Evolutionary conservation across 345 rosid genomes (phyloP).

Genomic region (Anastatica hierochuntica): DNA sequence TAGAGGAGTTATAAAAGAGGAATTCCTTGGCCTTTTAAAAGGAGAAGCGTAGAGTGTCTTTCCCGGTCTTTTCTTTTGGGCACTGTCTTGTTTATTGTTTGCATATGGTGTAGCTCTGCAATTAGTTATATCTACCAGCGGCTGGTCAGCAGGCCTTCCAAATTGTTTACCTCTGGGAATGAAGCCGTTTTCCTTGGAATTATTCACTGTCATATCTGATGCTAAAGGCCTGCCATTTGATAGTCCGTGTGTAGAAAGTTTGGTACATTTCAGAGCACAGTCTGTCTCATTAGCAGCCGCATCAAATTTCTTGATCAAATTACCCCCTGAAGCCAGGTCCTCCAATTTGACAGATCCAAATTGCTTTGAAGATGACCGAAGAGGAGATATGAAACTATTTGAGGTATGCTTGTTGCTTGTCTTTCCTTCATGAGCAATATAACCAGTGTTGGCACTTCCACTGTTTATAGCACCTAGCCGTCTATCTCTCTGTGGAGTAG

Average conservation of each 20-base stretch:
- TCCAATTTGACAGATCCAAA: conserved; percentile 25
- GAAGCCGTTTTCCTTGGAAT: conserved; percentile 23
- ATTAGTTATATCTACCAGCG: conserved; percentile 63
- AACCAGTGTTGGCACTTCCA: conserved; percentile 29
- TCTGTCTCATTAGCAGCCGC: conserved; percentile 40
- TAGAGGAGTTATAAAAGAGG: conserved; percentile 53
- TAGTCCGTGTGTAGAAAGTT: conserved; percentile 23
- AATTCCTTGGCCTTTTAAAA: conserved; percentile 76
- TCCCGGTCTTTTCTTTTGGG: conserved; percentile 46
- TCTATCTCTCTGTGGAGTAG: conserved; percentile 27
- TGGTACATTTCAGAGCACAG: conserved; percentile 15
- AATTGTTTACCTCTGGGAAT: conserved; percentile 23
- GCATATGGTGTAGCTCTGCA: conserved; percentile 18
- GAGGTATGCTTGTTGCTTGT: conserved; percentile 32
- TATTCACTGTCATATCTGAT: conserved; percentile 5
- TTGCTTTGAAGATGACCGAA: conserved; percentile 39
- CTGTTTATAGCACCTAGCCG: conserved; percentile 26
- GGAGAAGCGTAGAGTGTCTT: conserved; percentile 40
- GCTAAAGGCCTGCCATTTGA: conserved; percentile 11
- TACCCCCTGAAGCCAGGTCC: conserved; percentile 32
- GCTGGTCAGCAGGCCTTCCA: conserved; percentile 34
- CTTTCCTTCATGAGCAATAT: conserved; percentile 30
- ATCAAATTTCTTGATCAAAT: conserved; percentile 68
- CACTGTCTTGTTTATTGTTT: conserved; percentile 26
- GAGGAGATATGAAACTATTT: conserved; percentile 51